Evolutionary conservation across 2,329 filamentous ascomycete genomes (phyloP).

Genomic region (Pezicula radicicola): DNA sequence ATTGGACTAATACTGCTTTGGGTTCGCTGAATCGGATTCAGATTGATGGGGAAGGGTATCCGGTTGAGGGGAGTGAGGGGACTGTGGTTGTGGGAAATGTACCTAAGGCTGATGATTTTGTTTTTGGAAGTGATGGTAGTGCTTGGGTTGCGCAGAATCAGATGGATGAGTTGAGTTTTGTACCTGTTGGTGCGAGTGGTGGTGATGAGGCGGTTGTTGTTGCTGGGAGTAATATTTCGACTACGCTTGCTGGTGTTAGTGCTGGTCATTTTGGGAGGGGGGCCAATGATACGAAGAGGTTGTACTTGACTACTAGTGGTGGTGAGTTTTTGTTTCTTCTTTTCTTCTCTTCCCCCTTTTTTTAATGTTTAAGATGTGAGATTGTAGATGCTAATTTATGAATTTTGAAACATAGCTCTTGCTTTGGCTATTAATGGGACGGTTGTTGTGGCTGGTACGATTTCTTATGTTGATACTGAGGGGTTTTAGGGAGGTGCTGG

Average conservation of each 20-base stretch:
- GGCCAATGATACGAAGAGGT: conserved; percentile 1
- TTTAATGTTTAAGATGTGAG: no score
- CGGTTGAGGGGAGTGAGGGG: conserved; percentile 2
- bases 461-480: neutral
- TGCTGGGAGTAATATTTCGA: conserved; percentile 8
- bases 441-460: neutral
- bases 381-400: no score
- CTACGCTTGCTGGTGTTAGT: conserved; percentile 12
- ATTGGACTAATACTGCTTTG: conserved; percentile 24
- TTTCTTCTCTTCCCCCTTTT: neutral
- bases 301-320: conserved; percentile 16
- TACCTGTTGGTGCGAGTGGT: neutral
- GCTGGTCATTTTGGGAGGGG: conserved; percentile 14
- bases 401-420: neutral
- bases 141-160: conserved; percentile 10
- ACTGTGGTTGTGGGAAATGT: conserved; percentile 7
- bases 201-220: neutral
- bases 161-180: conserved; percentile 6
- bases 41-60: conserved; percentile 12
- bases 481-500: neutral
- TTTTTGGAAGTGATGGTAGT: conserved; percentile 9
- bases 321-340: conserved; percentile 4
- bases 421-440: neutral
- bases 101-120: conserved; percentile 12
- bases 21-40: conserved; percentile 17